Conservation (phyloP, 257 asterid genomes). For the Lycium barbarum region DNA sequence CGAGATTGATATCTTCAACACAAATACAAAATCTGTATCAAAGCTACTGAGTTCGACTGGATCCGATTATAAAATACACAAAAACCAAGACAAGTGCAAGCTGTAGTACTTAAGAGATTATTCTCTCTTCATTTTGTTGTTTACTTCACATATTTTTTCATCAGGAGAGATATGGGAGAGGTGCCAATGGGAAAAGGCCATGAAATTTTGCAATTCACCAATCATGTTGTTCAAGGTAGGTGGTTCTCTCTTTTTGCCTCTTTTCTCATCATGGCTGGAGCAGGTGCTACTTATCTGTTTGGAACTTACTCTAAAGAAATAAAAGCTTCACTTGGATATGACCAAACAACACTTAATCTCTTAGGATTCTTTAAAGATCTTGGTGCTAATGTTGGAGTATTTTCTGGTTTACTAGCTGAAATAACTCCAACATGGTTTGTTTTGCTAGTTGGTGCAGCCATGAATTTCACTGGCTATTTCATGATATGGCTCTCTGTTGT, state of each 20-base stretch:
- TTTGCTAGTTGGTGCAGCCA: conserved; percentile 64
- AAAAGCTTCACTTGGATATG: conserved; percentile 68
- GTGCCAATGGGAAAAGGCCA: background rate
- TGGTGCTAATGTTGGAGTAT: conserved; percentile 85
- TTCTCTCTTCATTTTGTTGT: background rate
- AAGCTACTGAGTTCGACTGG: too few relatives aligned
- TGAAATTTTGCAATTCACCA: conserved; percentile 41
- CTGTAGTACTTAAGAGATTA: background rate
- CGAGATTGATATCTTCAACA: background rate
- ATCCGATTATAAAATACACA: background rate
- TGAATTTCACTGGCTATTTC: conserved; percentile 83
- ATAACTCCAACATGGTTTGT: conserved; percentile 86
- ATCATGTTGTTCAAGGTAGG: conserved; percentile 63
- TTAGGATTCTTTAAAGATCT: conserved; percentile 80
- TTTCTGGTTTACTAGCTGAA: conserved; percentile 83
- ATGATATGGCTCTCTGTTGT: conserved; percentile 76
- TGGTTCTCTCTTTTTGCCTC: conserved; percentile 94
- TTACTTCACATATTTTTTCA: background rate
- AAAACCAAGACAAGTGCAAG: background rate
- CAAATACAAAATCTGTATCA: background rate
- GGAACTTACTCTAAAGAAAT: conserved; percentile 85
- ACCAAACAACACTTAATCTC: conserved; percentile 83
- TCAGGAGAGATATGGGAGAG: background rate
- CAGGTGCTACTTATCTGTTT: conserved; percentile 89
- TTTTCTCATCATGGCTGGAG: conserved; percentile 83